A percentile compares a stretch with the other conserved stretches of the same genome.
Evolutionary conservation across 495 filamentous ascomycete species (phyloP).

Genomic region (Daldinia bambusicola): DNA sequence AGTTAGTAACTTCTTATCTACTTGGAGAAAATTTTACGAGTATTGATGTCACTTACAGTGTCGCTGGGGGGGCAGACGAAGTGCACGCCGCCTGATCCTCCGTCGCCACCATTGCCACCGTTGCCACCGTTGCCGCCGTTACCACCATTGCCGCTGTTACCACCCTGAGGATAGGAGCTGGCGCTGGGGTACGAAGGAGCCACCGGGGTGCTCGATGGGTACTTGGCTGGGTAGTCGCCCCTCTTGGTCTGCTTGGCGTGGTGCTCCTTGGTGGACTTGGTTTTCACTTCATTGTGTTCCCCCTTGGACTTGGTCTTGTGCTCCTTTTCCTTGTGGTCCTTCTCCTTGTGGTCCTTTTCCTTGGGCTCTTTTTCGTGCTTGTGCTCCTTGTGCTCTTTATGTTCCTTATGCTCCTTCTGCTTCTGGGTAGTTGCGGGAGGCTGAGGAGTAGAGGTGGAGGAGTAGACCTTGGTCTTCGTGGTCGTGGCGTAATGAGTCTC

Average conservation of each 20-base stretch:
- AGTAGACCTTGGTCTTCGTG: neutral
- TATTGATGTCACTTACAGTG: constrained; percentile 11
- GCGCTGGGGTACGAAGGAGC: constrained; percentile 1
- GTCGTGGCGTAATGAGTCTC: constrained; percentile 5
- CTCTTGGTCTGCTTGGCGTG: constrained; percentile 23
- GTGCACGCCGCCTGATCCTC: constrained; percentile 5
- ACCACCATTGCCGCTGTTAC: neutral
- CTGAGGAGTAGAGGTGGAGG: constrained; percentile 1
- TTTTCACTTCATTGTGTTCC: constrained; percentile 1
- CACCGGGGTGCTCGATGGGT: constrained; percentile 12
- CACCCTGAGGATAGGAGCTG: constrained; percentile 1
- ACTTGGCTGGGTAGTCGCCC: constrained; percentile 9
- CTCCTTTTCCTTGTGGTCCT: constrained; percentile 22
- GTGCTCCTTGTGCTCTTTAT: neutral
- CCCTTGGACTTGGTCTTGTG: constrained; percentile 20
- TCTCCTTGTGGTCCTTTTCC: constrained; percentile 11
- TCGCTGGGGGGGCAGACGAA: constrained; percentile 20
- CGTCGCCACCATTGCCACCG: neutral
- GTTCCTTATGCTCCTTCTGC: constrained; percentile 16
- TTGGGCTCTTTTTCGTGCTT: constrained; percentile 7
- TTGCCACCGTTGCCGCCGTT: neutral
- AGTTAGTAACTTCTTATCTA: constrained; percentile 4
- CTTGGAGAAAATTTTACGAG: neutral
- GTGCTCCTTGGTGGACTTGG: constrained; percentile 18
- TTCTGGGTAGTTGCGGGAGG: constrained; percentile 14